These are phyloP conservation scores for Tympanopsis confertula DNA, from an alignment of 2,329 filamentous ascomycete species.

Conservation along the genomic window DNA sequence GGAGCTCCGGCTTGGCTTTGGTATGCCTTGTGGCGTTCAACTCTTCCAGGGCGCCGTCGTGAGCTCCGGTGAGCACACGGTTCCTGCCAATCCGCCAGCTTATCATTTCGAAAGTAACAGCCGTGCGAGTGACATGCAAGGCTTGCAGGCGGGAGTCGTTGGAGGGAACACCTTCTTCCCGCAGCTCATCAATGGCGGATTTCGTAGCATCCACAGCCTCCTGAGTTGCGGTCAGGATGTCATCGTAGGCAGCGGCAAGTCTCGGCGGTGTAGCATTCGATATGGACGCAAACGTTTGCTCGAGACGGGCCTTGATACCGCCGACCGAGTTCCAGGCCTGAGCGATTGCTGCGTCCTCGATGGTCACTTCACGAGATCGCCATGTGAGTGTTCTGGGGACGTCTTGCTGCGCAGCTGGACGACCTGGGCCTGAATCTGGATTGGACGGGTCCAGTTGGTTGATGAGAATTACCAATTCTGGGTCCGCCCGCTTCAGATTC, in stretches of 20 bases:
- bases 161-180: constrained; percentile 70
- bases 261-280: constrained; percentile 42
- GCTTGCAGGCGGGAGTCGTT: constrained; percentile 82
- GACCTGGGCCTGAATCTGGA: constrained; percentile 50
- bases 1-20: constrained; percentile 41
- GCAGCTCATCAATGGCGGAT: constrained; percentile 81
- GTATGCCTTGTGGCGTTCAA: constrained; percentile 30
- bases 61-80: constrained; percentile 69
- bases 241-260: constrained; percentile 78
- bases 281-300: constrained; percentile 31
- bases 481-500: constrained; percentile 59
- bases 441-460: constrained; percentile 58
- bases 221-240: constrained; percentile 78
- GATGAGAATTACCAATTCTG: constrained; percentile 51
- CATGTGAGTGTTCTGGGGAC: constrained; percentile 70
- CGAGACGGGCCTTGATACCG: constrained; percentile 34
- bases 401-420: constrained; percentile 35
- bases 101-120: constrained; percentile 86
- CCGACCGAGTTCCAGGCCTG: constrained; percentile 65
- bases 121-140: constrained; percentile 81
- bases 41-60: constrained; percentile 60
- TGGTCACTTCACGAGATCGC: constrained; percentile 73
- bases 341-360: constrained; percentile 88
- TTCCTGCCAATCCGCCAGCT: constrained; percentile 93
- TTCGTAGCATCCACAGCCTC: constrained; percentile 90